phyloP scores from a whole-genome alignment of 148 eudicot species.

The Heliosperma pusillum region DNA sequence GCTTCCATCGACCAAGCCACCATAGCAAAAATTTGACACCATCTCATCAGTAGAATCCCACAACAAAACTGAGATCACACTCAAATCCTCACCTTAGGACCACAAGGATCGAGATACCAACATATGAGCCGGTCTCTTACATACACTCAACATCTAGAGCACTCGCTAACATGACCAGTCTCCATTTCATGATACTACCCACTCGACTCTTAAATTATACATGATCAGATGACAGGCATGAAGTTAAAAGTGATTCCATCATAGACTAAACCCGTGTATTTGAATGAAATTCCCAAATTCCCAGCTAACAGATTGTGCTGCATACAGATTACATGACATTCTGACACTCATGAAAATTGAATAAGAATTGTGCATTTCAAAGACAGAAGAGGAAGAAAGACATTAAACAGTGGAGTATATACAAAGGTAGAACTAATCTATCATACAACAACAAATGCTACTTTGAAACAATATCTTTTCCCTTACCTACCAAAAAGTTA shows the following conservation, averaged over 20 bases:
- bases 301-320: conserved; percentile 3
- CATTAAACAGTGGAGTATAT: no score
- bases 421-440: no score
- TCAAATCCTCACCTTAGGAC: background rate
- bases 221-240: background rate
- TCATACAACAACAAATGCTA: background rate
- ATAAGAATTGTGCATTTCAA: no score
- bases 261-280: background rate
- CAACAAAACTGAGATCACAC: background rate
- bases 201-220: background rate
- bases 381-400: no score
- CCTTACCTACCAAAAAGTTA: conserved; percentile 11
- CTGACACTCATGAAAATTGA: background rate
- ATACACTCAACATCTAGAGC: background rate
- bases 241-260: background rate
- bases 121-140: background rate
- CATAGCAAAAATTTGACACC: background rate
- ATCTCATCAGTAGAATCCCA: background rate
- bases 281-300: background rate
- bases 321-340: background rate
- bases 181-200: background rate
- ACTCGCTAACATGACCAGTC: background rate
- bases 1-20: background rate
- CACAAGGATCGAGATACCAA: no score
- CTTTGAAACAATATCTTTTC: conserved; percentile 2